Base-by-base conservation (phyloP, 2,329 filamentous ascomycete species). In the Ascosphaera apis region DNA sequence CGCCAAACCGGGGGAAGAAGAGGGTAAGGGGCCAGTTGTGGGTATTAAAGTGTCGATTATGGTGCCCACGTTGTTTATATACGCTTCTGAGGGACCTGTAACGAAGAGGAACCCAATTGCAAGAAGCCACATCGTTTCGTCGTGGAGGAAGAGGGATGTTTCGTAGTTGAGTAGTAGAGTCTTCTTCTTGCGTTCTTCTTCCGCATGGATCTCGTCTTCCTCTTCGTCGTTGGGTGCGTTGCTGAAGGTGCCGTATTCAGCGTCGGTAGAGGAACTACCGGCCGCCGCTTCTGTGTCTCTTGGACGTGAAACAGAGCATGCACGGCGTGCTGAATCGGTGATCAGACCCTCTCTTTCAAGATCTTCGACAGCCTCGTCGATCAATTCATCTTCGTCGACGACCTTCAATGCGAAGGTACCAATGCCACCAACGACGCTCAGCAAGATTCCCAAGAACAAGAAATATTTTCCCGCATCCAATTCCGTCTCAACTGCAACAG, bases 91-190 rank as follows among this genome's bases (percentile, higher is more conserved):
- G 0, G 88, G 86, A 0, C 88, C 88, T 37, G 84, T 80, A 46
- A 92, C 80, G 42, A 95, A 67, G 54, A 95, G 81, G 57, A 98
- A 95, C 15, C 83, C 84, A 1, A 75, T 61, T 0, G 86, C 82
- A 44, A 98, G 76, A 51, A 74, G 79, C 86, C 86, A 98, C 86
- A 95, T 95, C 9, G 83, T 93, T 40, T 69, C 73, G 45, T 98
- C 88, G 16, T 69, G 66, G 7, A 98, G 64, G 53, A 95, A 98
- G 3, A 72, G 65, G 9, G 73, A 66, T 0, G 88, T 95, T 52
- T 93, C 86, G 32, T 80, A 81, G 47, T 95, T 95, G 44, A 95
- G 67, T 3, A 93, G 65, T 73, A 77, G 88, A 12, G 74, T 73
- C 63, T 93, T 93, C 63, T 86, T 91, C 42, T 72, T 63, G 28